These are phyloP conservation scores for Talaromyces sp. DNA, from an alignment of 2,329 filamentous ascomycete species.

Conservation along the genomic window DNA sequence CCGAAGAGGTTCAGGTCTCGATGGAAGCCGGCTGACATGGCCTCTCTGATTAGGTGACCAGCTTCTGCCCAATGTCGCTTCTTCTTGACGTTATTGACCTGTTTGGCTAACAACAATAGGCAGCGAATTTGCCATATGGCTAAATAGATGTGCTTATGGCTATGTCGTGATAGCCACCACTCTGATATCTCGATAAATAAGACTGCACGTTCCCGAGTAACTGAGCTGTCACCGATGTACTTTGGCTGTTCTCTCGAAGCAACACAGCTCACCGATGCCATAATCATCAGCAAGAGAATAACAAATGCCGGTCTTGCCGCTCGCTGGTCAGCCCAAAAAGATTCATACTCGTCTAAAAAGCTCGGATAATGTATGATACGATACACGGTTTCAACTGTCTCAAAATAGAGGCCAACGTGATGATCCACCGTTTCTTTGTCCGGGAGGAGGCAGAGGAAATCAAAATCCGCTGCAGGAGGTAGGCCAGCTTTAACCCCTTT, in stretches of 20 bases:
- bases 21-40: slow-evolving; percentile 47
- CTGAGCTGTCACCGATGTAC: slow-evolving; percentile 16
- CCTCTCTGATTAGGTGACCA: slow-evolving; percentile 43
- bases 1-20: slow-evolving; percentile 39
- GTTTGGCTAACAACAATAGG: slow-evolving; percentile 43
- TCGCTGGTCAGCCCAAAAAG: slow-evolving; percentile 12
- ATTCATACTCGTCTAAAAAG: slow-evolving; percentile 19
- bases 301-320: slow-evolving; percentile 15
- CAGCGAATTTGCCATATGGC: slow-evolving; percentile 46
- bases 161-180: slow-evolving; percentile 28
- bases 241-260: slow-evolving; percentile 6
- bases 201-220: slow-evolving; percentile 14
- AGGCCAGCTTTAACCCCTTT: slow-evolving; percentile 11
- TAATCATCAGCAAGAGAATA: slow-evolving; percentile 17
- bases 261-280: slow-evolving; percentile 15
- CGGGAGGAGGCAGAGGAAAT: slow-evolving; percentile 17
- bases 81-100: slow-evolving; percentile 43
- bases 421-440: slow-evolving; percentile 14
- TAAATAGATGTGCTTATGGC: slow-evolving; percentile 46
- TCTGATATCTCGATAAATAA: slow-evolving; percentile 17
- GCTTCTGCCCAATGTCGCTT: slow-evolving; percentile 48
- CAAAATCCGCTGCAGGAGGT: slow-evolving; percentile 7
- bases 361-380: slow-evolving; percentile 19
- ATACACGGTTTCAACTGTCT: slow-evolving; percentile 19
- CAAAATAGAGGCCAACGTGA: slow-evolving; percentile 18